phyloP scores from a whole-genome alignment of 2,329 filamentous ascomycete genomes.

The Epicoccum nigrum region DNA sequence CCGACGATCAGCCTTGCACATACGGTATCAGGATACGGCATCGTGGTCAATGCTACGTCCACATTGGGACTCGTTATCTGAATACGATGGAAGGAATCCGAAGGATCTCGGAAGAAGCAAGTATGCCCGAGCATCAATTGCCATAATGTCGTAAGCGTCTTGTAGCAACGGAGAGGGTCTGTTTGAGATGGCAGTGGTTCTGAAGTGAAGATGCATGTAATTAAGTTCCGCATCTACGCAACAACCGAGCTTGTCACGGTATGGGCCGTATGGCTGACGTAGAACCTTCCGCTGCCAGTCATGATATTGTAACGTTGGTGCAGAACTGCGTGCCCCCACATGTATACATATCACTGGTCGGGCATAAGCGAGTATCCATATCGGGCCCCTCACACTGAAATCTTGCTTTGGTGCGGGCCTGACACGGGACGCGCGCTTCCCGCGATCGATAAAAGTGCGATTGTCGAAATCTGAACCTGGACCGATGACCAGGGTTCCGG shows the following conservation, averaged over 20 bases:
- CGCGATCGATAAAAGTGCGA: constrained; percentile 17
- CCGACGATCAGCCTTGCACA: neutral
- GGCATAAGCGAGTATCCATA: constrained; percentile 7
- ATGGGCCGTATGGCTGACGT: constrained; percentile 4
- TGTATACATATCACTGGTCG: constrained; percentile 2
- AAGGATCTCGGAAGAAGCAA: neutral
- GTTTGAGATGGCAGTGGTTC: no score
- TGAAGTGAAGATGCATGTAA: neutral
- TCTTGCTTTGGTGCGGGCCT: neutral
- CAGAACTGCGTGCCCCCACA: constrained; percentile 12
- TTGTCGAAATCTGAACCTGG: constrained; percentile 21
- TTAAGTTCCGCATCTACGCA: constrained; percentile 4
- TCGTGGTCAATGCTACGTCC: neutral
- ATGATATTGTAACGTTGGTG: constrained; percentile 9
- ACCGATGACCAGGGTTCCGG: constrained; percentile 18
- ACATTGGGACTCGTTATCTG: neutral
- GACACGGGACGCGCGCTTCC: constrained; percentile 1
- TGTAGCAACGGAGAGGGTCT: no score
- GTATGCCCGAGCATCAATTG: neutral
- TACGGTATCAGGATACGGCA: neutral
- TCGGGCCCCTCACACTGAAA: constrained; percentile 6
- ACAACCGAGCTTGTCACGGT: constrained; percentile 1
- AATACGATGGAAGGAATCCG: no score
- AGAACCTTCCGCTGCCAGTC: constrained; percentile 9
- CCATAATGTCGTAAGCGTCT: neutral